Evolutionary conservation across 139 green algal species (phyloP).

Genomic region (Closterium sp.): DNA sequence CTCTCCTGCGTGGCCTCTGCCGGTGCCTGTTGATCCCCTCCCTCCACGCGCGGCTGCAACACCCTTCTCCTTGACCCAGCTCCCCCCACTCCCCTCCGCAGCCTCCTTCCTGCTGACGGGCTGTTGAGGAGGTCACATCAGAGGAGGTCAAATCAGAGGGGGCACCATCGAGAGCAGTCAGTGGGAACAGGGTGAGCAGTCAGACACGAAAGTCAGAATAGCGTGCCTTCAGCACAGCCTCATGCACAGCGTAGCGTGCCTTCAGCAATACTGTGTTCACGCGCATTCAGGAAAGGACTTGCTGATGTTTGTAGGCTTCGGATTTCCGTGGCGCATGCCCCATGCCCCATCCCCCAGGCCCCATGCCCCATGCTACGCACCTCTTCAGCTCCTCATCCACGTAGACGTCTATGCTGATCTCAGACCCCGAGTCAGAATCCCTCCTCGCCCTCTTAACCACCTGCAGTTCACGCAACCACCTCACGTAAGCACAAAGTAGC

Average conservation of each 20-base stretch:
- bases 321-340: no score
- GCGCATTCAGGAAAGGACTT: no score
- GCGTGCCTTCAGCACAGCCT: no score
- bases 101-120: not conserved
- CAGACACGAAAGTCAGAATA: no score
- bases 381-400: not conserved
- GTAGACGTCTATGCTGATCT: not conserved
- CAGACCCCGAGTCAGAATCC: not conserved
- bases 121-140: not conserved
- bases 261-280: no score
- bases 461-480: not conserved
- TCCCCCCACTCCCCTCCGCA: not conserved
- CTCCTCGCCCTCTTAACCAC: not conserved
- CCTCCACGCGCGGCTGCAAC: not conserved
- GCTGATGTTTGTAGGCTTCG: no score
- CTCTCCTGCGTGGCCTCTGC: not conserved
- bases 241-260: no score
- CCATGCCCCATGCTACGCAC: no score
- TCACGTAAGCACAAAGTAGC: not conserved
- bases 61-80: not conserved
- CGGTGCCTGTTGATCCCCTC: not conserved
- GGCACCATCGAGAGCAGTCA: not conserved
- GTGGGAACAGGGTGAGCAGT: not conserved
- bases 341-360: no score
- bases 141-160: not conserved